These are phyloP conservation scores for Thielaviopsis punctulata DNA, from an alignment of 2,329 filamentous ascomycete species.

Conservation along the genomic window DNA sequence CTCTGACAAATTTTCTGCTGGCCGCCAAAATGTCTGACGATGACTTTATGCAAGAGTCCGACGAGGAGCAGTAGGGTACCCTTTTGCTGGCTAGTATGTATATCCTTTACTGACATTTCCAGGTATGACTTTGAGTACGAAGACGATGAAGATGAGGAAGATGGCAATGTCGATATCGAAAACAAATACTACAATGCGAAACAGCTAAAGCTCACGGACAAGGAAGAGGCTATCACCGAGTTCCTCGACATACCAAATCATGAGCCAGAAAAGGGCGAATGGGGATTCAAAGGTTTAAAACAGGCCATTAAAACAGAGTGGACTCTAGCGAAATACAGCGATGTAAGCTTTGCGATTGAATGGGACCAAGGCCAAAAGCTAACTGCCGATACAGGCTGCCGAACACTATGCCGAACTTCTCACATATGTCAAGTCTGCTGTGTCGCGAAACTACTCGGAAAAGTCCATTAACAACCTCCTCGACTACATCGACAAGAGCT, in stretches of 20 bases:
- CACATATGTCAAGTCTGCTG: conserved; percentile 91
- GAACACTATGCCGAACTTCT: conserved; percentile 89
- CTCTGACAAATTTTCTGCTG: not conserved
- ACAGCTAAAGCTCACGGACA: conserved; percentile 76
- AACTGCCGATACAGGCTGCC: conserved; percentile 43
- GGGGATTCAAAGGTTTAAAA: conserved; percentile 96
- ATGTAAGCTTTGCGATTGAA: conserved; percentile 32
- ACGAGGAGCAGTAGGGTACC: conserved; percentile 26
- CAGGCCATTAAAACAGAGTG: conserved; percentile 97
- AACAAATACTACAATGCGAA: conserved; percentile 99
- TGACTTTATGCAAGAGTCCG: conserved; percentile 32
- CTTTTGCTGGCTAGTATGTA: conserved; percentile 12
- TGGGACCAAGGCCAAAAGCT: not conserved
- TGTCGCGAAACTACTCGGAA: conserved; percentile 95
- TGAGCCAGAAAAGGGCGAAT: conserved; percentile 86
- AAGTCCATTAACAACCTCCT: conserved; percentile 99
- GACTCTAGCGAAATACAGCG: conserved; percentile 70
- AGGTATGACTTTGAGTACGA: conserved; percentile 96
- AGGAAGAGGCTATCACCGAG: conserved; percentile 76
- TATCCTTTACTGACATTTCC: not conserved
- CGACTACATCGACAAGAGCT: conserved; percentile 90
- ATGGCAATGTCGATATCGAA: conserved; percentile 83
- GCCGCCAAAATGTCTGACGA: conserved; percentile 32
- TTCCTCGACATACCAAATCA: conserved; percentile 76
- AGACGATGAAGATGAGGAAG: conserved; percentile 75